These are phyloP conservation scores for Xanthoconium separans DNA, from an alignment of 1,284 basidiomycete species.

Conservation along the genomic window DNA sequence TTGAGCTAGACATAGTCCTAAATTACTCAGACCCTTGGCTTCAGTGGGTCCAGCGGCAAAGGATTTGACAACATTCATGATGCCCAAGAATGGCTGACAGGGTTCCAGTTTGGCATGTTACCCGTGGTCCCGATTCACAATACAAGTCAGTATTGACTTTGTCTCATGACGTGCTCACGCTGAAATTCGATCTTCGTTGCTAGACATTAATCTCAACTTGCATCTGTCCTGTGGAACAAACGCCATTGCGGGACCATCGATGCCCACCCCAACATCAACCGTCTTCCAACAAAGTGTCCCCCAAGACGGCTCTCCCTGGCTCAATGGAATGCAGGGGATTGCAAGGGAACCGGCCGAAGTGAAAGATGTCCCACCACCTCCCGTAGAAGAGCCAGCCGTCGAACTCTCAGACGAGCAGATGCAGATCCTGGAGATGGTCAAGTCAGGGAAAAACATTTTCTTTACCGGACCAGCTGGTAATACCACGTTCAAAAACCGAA, in stretches of 20 bases:
- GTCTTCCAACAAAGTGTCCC: background rate
- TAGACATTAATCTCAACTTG: conserved; percentile 25
- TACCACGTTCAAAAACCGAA: background rate
- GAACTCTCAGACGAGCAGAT: conserved; percentile 54
- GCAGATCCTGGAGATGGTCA: conserved; percentile 53
- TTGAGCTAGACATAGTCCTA: background rate
- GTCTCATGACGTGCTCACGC: background rate
- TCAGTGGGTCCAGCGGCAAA: conserved; percentile 34
- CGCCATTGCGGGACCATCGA: conserved; percentile 1
- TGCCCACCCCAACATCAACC: conserved; percentile 3
- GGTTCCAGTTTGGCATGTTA: background rate
- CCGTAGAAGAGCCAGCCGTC: conserved; percentile 11
- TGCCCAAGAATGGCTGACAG: conserved; percentile 29
- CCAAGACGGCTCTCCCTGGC: background rate
- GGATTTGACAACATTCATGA: conserved; percentile 33
- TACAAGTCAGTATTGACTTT: conserved; percentile 17
- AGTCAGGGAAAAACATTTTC: conserved; percentile 66
- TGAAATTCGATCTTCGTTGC: background rate
- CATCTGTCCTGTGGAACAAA: conserved; percentile 15
- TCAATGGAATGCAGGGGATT: background rate
- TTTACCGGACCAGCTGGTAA: conserved; percentile 80
- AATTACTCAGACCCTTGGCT: conserved; percentile 25
- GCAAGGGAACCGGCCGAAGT: background rate
- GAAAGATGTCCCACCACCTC: background rate
- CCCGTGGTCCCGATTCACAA: conserved; percentile 11